Conservation (phyloP, 2,329 filamentous ascomycete genomes). For the Diaporthe capsici region DNA sequence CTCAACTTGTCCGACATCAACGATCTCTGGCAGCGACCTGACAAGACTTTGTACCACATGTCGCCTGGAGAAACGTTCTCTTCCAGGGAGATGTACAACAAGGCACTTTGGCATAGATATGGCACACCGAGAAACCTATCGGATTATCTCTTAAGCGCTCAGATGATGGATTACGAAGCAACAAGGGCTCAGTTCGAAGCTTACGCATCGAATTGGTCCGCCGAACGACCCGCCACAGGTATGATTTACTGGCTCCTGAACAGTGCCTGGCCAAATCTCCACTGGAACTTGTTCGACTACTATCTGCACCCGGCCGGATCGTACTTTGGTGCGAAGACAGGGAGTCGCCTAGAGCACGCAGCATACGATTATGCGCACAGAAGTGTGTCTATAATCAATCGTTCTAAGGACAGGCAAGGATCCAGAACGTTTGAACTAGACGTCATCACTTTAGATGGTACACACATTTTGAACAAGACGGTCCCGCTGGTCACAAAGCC, state of each 20-base stretch:
- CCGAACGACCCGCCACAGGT: slow-evolving; percentile 68
- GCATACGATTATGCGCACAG: slow-evolving; percentile 66
- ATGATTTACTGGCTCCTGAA: slow-evolving; percentile 79
- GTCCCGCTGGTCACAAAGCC: slow-evolving; percentile 53
- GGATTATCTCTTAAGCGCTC: slow-evolving; percentile 72
- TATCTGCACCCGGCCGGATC: slow-evolving; percentile 71
- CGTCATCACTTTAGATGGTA: slow-evolving; percentile 64
- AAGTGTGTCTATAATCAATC: slow-evolving; percentile 68
- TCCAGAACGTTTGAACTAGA: slow-evolving; percentile 62
- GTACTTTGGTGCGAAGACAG: slow-evolving; percentile 72
- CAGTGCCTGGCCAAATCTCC: slow-evolving; percentile 74
- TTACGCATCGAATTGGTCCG: slow-evolving; percentile 65
- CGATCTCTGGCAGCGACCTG: slow-evolving; percentile 68
- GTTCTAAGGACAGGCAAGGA: slow-evolving; percentile 57
- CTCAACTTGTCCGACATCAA: slow-evolving; percentile 64
- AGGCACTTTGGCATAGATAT: slow-evolving; percentile 65
- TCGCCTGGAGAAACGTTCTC: slow-evolving; percentile 70
- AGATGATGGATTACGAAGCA: slow-evolving; percentile 76
- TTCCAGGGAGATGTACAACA: slow-evolving; percentile 70
- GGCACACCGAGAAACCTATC: slow-evolving; percentile 65
- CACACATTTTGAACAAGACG: neutral
- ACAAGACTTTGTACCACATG: slow-evolving; percentile 72
- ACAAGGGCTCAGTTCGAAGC: slow-evolving; percentile 72
- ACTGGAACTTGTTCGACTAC: slow-evolving; percentile 77
- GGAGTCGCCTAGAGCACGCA: slow-evolving; percentile 64